phyloP scores from a whole-genome alignment of 2,329 filamentous ascomycete species.

The Dichotomopilus funicola region DNA sequence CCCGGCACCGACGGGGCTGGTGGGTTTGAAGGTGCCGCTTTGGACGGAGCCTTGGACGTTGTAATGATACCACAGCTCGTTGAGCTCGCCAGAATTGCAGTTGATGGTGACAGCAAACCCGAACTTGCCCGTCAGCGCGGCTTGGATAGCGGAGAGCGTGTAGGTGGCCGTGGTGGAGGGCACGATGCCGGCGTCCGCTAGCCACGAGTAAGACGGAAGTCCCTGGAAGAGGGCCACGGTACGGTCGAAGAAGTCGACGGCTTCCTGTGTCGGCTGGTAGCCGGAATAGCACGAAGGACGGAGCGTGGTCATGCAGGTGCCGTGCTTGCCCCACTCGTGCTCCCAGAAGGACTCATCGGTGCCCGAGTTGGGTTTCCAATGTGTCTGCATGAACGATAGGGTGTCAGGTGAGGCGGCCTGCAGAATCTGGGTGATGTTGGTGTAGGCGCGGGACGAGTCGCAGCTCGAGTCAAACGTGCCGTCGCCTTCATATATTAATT shows the following conservation, averaged over 20 bases:
- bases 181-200: background rate
- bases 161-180: background rate
- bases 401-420: background rate
- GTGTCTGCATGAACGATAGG: background rate
- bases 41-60: background rate
- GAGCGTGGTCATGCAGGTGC: conserved; percentile 1
- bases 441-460: background rate
- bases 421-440: background rate
- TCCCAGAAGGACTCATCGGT: background rate
- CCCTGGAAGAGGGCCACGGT: background rate
- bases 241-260: background rate
- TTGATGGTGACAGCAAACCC: background rate
- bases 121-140: background rate
- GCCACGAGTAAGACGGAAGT: background rate
- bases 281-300: background rate
- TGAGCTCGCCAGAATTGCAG: background rate
- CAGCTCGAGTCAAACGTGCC: background rate
- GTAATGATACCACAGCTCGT: background rate
- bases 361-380: background rate
- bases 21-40: background rate
- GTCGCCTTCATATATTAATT: background rate
- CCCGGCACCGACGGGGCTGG: background rate
- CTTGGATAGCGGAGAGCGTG: background rate
- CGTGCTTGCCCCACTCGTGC: background rate
- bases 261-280: background rate